Evolutionary conservation across 768 basidiomycete genomes (phyloP).

Genomic region (Rubroboletus pulcherrimus): DNA sequence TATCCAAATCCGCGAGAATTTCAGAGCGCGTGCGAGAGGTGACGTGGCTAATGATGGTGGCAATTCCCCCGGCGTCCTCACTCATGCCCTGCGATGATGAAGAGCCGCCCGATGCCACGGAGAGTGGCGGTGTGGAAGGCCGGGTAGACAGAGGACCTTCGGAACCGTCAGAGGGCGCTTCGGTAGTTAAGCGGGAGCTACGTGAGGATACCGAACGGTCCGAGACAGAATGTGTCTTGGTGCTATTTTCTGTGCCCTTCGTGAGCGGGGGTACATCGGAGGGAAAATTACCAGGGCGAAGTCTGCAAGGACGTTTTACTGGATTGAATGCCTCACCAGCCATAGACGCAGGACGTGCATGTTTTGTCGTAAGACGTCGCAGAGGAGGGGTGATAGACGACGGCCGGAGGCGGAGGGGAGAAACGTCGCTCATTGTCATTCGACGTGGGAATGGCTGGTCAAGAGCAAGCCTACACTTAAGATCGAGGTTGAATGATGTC

Average conservation of each 20-base stretch:
- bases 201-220: conserved; percentile 16
- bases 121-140: conserved; percentile 29
- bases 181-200: conserved; percentile 22
- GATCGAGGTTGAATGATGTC: conserved; percentile 30
- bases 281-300: conserved; percentile 15
- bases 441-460: conserved; percentile 32
- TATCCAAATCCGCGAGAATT: conserved; percentile 34
- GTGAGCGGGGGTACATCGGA: conserved; percentile 14
- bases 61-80: conserved; percentile 28
- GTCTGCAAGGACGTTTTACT: conserved; percentile 28
- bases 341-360: conserved; percentile 24
- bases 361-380: conserved; percentile 25
- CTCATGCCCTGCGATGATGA: conserved; percentile 21
- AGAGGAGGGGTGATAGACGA: conserved; percentile 26
- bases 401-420: conserved; percentile 34
- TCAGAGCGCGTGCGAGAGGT: conserved; percentile 34
- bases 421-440: conserved; percentile 34
- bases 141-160: conserved; percentile 26
- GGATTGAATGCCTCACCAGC: conserved; percentile 27
- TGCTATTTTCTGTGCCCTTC: conserved; percentile 17
- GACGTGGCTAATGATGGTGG: conserved; percentile 36
- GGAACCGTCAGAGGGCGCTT: conserved; percentile 17
- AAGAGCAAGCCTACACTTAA: conserved; percentile 28
- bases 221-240: conserved; percentile 16
- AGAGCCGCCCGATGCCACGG: conserved; percentile 23